Conservation (phyloP, 2,329 filamentous ascomycete species). For the Cladorrhinum sp. region DNA sequence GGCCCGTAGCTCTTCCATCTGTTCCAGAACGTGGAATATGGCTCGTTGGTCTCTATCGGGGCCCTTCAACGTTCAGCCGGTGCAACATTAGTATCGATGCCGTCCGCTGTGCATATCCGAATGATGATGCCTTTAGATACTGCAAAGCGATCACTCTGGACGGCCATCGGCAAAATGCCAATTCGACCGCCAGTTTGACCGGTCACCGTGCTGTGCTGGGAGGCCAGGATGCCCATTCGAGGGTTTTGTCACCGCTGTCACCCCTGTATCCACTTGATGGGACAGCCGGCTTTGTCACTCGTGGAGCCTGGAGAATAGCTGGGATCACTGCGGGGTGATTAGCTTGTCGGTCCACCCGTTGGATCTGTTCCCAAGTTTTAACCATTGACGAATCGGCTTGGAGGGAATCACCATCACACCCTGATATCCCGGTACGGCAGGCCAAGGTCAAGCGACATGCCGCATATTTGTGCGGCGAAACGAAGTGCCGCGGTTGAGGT, state of each 20-base stretch:
- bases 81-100: conserved; percentile 5
- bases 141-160: not conserved
- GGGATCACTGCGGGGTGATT: conserved; percentile 17
- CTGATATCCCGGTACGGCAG: not conserved
- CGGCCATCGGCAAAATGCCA: not conserved
- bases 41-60: not conserved
- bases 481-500: conserved; percentile 18
- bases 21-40: conserved; percentile 17
- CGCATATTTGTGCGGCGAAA: conserved; percentile 9
- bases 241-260: not conserved
- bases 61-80: conserved; percentile 6
- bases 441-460: not conserved
- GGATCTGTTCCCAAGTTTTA: conserved; percentile 4
- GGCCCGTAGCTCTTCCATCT: conserved; percentile 6
- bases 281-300: not conserved
- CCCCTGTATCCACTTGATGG: not conserved
- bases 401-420: not conserved
- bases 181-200: not conserved
- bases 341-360: conserved; percentile 1
- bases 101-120: not conserved
- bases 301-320: conserved; percentile 8
- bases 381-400: conserved; percentile 22
- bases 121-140: not conserved
- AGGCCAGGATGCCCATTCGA: not conserved
- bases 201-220: not conserved